Conservation (phyloP, 1,139 yeast species). For the Debaryomyces nepalensis region DNA sequence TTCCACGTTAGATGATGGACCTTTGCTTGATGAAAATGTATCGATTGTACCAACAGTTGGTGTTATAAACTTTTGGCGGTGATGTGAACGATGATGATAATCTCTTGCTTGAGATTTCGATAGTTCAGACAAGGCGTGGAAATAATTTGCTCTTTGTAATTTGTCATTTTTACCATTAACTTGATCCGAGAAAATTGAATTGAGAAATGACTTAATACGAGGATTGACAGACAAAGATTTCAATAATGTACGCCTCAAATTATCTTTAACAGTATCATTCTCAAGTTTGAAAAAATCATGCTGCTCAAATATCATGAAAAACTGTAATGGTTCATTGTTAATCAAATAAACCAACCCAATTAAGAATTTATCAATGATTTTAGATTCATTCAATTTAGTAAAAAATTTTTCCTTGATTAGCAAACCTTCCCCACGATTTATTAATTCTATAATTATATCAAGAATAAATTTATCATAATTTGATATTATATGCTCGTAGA, state of each 20-base stretch:
- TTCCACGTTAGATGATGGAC: constrained; percentile 16
- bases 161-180: constrained; percentile 10
- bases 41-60: constrained; percentile 8
- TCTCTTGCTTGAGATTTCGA: constrained; percentile 26
- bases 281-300: constrained; percentile 23
- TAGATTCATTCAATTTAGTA: constrained; percentile 23
- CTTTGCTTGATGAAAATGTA: neutral
- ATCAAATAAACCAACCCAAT: constrained; percentile 41
- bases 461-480: constrained; percentile 30
- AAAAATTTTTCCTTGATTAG: constrained; percentile 29
- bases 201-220: constrained; percentile 26
- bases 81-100: constrained; percentile 12
- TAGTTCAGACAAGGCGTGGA: constrained; percentile 39
- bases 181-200: constrained; percentile 24
- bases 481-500: constrained; percentile 24
- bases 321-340: constrained; percentile 32
- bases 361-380: constrained; percentile 33
- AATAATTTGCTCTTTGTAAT: constrained; percentile 33
- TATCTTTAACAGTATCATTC: constrained; percentile 16
- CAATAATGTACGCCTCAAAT: constrained; percentile 24
- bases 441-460: constrained; percentile 38
- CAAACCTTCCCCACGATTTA: constrained; percentile 34
- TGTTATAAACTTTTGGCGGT: constrained; percentile 11
- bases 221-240: constrained; percentile 22
- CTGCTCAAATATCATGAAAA: constrained; percentile 28